phyloP scores from a whole-genome alignment of 345 rosid genomes.

The Sonneratia caseolaris region DNA sequence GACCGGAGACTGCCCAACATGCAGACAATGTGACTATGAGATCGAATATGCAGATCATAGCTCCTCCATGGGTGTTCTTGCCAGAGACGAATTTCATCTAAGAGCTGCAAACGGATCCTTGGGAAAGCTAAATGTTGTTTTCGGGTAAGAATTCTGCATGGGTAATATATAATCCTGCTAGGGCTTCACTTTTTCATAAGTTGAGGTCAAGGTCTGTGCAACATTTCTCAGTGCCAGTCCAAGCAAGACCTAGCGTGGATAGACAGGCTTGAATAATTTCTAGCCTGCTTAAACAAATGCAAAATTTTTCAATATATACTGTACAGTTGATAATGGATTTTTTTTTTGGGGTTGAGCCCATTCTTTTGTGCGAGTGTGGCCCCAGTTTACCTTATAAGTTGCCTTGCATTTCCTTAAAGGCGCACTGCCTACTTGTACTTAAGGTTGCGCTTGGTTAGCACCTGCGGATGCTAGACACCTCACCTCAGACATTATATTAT shows the following conservation, averaged over 20 bases:
- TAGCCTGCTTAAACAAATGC: neutral
- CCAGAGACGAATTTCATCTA: slow-evolving; percentile 66
- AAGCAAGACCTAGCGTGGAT: neutral
- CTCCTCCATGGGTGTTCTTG: slow-evolving; percentile 85
- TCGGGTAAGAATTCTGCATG: slow-evolving; percentile 42
- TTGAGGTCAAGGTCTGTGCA: neutral
- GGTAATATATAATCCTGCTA: neutral
- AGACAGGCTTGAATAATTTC: neutral
- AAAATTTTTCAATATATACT: neutral
- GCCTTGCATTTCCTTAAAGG: no score
- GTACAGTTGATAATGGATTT: neutral
- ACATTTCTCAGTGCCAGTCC: neutral
- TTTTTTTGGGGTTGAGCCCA: neutral
- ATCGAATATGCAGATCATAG: slow-evolving; percentile 91
- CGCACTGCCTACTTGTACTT: neutral
- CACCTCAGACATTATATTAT: neutral
- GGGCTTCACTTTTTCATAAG: neutral
- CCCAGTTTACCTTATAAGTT: no score
- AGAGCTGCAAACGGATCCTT: slow-evolving; percentile 54
- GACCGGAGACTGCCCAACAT: slow-evolving; percentile 36
- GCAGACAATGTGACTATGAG: slow-evolving; percentile 89
- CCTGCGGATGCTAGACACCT: neutral
- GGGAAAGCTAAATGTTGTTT: slow-evolving; percentile 44
- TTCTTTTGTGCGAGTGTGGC: neutral
- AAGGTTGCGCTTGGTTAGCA: neutral